Base-by-base conservation (phyloP, 306 rosid genomes). In the Cicer judaicum region DNA sequence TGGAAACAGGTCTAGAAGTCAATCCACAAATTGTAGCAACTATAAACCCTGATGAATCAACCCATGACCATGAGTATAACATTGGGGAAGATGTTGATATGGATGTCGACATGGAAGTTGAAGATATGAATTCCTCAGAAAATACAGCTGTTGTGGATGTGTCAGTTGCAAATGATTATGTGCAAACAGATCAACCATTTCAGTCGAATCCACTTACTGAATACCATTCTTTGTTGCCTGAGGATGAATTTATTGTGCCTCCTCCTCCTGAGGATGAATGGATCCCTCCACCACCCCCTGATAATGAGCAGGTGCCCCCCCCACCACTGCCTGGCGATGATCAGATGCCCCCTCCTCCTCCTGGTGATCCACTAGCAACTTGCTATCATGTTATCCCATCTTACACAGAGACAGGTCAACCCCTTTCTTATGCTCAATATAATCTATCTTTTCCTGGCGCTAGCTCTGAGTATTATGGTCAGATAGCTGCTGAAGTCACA, bases 51-150 rank as follows among this genome's bases (percentile, higher is more conserved):
- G 83, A 81, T 36, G 93, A 89, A 42, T 61, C 81, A 70, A 78
- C 78, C 79, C 75, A 75, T 57, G 75, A 82, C 66, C 81, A 70
- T 38, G 88, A 46, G 70, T 43, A 41, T 68, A 43, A 69, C 55
- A 65, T 43, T 57, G 93, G 42, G 61, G 99, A 95, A 78, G 99
- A 95, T 64, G 91, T 82, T 64, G 99, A 95, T 69, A 94, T 94
- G 99, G 99, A 94, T 65, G 98, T 94, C 66, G 99, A 94, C 88
- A 95, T 92, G 98, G 99, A 95, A 82, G 93, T 92, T 73, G 99
- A 95, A 73, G 96, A 92, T 74, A 60, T 84, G 29, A 83, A 67
- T 76, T 72, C 87, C 62, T 76, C 89, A 15, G 90, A 82, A 76
- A 78, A 86, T 71, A 50, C 84, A 24, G 46, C 47, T 46, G 21